phyloP scores from a whole-genome alignment of 495 filamentous ascomycete species.

The Penicillium fimorum region DNA sequence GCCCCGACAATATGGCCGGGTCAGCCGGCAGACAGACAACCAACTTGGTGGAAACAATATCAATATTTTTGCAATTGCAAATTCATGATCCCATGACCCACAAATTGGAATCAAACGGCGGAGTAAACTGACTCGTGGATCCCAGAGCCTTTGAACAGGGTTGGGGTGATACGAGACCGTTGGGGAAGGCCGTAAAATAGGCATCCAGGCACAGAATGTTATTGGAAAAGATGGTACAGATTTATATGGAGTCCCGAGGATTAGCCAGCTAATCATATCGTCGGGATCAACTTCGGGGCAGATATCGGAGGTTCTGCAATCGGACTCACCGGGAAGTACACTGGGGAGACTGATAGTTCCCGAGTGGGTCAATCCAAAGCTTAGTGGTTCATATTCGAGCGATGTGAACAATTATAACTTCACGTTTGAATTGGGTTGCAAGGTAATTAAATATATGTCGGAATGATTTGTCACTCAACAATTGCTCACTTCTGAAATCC shows the following conservation, averaged over 20 bases:
- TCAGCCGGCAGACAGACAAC: background rate
- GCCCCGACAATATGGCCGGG: background rate
- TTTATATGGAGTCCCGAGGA: background rate
- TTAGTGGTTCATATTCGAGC: background rate
- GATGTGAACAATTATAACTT: background rate
- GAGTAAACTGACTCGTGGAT: background rate
- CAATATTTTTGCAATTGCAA: background rate
- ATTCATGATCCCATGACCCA: background rate
- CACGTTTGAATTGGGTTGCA: background rate
- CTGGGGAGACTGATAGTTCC: background rate
- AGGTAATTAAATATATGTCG: too few species aligned
- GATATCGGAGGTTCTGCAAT: background rate
- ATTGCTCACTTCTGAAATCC: background rate
- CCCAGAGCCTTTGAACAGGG: background rate
- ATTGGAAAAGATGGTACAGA: constrained; percentile 1
- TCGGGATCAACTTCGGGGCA: constrained; percentile 7
- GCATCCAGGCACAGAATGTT: background rate
- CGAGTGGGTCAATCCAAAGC: background rate
- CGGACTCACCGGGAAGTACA: constrained; percentile 2
- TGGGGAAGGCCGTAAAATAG: background rate
- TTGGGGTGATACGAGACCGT: background rate
- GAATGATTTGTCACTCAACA: background rate
- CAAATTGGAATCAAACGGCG: background rate
- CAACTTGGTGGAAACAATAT: background rate
- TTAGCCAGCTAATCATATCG: background rate